A percentile compares a stretch with the other conserved stretches of the same genome.
Evolutionary conservation across 768 basidiomycete species (phyloP).

Genomic region (Boletus coccyginus): DNA sequence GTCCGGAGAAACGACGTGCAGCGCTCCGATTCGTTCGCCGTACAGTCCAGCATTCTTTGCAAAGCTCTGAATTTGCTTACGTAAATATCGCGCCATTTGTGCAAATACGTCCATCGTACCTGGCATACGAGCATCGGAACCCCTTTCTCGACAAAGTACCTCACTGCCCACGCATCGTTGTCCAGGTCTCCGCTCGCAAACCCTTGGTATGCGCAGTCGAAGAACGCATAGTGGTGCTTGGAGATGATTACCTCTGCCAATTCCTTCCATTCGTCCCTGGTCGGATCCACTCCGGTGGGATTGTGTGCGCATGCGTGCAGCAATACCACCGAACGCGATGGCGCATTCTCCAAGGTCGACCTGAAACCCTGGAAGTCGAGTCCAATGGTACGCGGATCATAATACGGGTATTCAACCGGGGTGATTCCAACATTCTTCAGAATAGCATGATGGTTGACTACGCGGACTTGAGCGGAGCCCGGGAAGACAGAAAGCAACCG

Average conservation of each 20-base stretch:
- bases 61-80: conserved; percentile 63
- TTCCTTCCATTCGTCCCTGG: conserved; percentile 77
- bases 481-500: conserved; percentile 1
- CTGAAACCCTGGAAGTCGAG: conserved; percentile 77
- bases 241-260: conserved; percentile 70
- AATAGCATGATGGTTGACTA: conserved; percentile 88
- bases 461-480: neutral
- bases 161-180: conserved; percentile 88
- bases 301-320: conserved; percentile 96
- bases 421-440: conserved; percentile 88
- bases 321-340: conserved; percentile 79
- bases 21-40: conserved; percentile 91
- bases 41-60: conserved; percentile 97
- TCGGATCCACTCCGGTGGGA: conserved; percentile 95
- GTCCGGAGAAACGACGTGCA: conserved; percentile 72
- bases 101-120: conserved; percentile 38
- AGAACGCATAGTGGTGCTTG: conserved; percentile 84
- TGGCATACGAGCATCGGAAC: conserved; percentile 86
- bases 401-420: conserved; percentile 90
- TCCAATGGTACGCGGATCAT: conserved; percentile 85
- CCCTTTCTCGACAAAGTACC: conserved; percentile 74
- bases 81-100: conserved; percentile 8
- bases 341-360: conserved; percentile 56
- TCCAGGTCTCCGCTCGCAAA: conserved; percentile 93
- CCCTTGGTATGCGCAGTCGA: conserved; percentile 96